Conservation (phyloP, 257 asterid species). For the Paraleonurus japonicus region DNA sequence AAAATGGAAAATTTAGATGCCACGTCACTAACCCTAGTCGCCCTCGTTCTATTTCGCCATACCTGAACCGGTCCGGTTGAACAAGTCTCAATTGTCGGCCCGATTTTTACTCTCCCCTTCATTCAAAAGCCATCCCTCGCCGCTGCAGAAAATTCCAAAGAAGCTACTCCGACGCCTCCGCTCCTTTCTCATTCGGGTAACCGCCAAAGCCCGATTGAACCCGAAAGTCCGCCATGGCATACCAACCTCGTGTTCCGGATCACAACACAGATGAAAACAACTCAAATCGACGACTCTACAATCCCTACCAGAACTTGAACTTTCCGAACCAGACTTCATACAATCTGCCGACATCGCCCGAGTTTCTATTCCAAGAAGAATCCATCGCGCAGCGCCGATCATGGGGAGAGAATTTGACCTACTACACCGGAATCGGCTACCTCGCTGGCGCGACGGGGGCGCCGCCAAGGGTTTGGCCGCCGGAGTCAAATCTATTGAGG, state of each 20-base stretch:
- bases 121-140: neutral
- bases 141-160: constrained; percentile 2
- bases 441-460: constrained; percentile 72
- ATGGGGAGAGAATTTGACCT: constrained; percentile 88
- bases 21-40: constrained; percentile 22
- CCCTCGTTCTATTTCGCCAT: neutral
- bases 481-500: constrained; percentile 62
- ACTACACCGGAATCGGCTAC: constrained; percentile 79
- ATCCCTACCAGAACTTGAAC: constrained; percentile 71
- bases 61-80: constrained; percentile 3
- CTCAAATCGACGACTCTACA: constrained; percentile 64
- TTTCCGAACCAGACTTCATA: constrained; percentile 55
- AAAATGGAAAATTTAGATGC: neutral
- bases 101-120: neutral
- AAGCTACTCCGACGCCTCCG: neutral
- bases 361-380: constrained; percentile 77
- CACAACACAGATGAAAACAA: constrained; percentile 32
- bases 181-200: constrained; percentile 3
- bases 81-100: neutral
- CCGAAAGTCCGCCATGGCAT: constrained; percentile 52
- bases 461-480: constrained; percentile 61
- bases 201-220: constrained; percentile 27
- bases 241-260: constrained; percentile 55
- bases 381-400: constrained; percentile 74
- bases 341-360: constrained; percentile 78